Base-by-base conservation (phyloP, 345 rosid genomes). In the Excoecaria cochinchinensis region DNA sequence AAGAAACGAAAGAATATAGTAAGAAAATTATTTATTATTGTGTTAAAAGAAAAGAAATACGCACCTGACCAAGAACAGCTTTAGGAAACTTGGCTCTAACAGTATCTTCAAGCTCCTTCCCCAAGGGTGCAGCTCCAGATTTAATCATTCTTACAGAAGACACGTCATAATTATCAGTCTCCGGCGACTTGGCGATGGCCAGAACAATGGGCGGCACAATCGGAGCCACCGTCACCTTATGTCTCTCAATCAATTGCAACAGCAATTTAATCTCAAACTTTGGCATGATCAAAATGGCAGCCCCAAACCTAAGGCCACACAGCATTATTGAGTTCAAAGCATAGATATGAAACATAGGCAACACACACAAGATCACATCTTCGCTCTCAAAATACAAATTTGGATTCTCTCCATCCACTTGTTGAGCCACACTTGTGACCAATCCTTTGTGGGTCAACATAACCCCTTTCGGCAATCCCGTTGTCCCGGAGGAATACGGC, bases 401-500 rank as follows among this genome's bases (percentile, higher is more conserved):
- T 0, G 99, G 97, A 60, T 95, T 95, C 48, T 95, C 99, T 9
- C 99, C 99, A 72, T 93, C 97, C 5, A 93, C 96, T 59, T 90
- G 99, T 72, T 95, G 99, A 0, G 94, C 97, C 31, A 93, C 91
- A 75, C 94, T 91, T 0, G 98, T 93, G 52, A 95, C 83, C 0
- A 90, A 83, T 0, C 97, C 90, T 71, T 85, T 87, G 84, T 95
- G 99, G 0, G 93, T 95, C 40, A 95, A 69, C 98, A 95, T 91
- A 66, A 95, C 99, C 3, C 99, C 99, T 77, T 95, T 95, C 0
- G 99, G 99, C 6, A 95, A 53, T 8, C 98, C 99, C 1, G 98
- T 95, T 1, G 99, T 95, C 0, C 99, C 99, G 1, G 99, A 95
- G 4, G 99, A 95, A 71, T 90, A 95, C 1, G 96, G 99, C 0